Conservation (phyloP, 345 rosid genomes). For the Hibiscus mutabilis region DNA sequence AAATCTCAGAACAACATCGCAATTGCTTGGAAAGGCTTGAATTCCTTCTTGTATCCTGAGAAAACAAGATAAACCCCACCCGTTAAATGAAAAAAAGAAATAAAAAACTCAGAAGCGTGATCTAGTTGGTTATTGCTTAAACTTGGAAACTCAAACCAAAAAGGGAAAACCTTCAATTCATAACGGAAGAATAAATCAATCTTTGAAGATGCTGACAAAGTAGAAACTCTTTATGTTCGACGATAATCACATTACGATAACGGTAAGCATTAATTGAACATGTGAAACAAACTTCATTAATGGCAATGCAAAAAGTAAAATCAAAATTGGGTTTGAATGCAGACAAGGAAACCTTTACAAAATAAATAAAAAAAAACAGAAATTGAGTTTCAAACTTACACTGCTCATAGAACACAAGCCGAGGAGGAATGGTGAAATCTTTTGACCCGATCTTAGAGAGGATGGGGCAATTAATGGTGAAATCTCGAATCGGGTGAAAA, state of each 20-base stretch:
- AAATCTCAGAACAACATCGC: not conserved
- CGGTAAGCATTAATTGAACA: not conserved
- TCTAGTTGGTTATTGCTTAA: not conserved
- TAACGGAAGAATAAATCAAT: not conserved
- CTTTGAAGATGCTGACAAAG: not conserved
- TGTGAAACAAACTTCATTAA: not conserved
- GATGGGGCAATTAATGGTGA: not conserved
- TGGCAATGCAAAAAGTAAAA: not conserved
- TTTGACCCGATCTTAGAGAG: not conserved
- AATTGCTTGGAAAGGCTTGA: not conserved
- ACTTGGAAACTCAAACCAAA: not conserved
- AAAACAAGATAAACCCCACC: not conserved
- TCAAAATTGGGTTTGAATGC: not conserved
- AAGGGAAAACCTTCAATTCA: not conserved
- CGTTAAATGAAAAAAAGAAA: not conserved
- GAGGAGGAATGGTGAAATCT: not conserved
- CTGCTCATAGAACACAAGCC: not conserved
- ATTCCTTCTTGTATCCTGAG: not conserved
- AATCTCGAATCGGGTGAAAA: constrained; percentile 2
- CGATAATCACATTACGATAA: not conserved
- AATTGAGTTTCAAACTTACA: not conserved
- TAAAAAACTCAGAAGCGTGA: not conserved
- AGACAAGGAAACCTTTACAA: not conserved
- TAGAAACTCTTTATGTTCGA: not conserved
- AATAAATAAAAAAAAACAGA: not conserved